A percentile compares a stretch with the other conserved stretches of the same genome.
Conservation (phyloP, 1,284 basidiomycete genomes). For the Malassezia sympodialis region DNA sequence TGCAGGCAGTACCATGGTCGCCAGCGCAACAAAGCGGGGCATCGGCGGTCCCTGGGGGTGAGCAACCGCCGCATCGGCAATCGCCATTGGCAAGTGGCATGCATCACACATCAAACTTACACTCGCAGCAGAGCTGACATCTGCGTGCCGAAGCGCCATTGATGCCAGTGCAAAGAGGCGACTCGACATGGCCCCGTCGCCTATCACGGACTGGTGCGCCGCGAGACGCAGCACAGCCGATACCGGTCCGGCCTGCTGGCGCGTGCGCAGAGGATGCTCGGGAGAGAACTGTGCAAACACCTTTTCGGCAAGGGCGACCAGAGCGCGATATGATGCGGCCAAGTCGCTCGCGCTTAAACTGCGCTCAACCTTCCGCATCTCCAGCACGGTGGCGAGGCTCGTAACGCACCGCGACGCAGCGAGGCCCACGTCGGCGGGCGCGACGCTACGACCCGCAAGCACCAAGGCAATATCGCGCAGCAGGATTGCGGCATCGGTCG, state of each 20-base stretch:
- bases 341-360: neutral
- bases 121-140: neutral
- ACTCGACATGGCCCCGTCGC: conserved; percentile 2
- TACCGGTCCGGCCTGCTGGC: conserved; percentile 48
- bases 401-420: conserved; percentile 1
- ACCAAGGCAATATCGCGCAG: neutral
- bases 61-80: conserved; percentile 13
- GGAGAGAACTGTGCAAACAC: neutral
- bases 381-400: neutral
- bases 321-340: neutral
- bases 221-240: conserved; percentile 43
- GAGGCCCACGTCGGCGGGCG: neutral
- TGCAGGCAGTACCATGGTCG: conserved; percentile 9
- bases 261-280: neutral
- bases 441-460: neutral
- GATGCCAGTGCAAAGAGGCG: conserved; percentile 2
- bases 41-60: neutral
- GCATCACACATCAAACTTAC: conserved; percentile 12
- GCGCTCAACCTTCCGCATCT: conserved; percentile 3
- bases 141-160: neutral
- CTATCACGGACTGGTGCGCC: conserved; percentile 3
- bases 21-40: conserved; percentile 7
- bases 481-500: neutral
- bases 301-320: neutral
- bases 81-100: conserved; percentile 18